Evolutionary conservation across 257 asterid genomes (phyloP).

Genomic region (Leptodermis oblonga): DNA sequence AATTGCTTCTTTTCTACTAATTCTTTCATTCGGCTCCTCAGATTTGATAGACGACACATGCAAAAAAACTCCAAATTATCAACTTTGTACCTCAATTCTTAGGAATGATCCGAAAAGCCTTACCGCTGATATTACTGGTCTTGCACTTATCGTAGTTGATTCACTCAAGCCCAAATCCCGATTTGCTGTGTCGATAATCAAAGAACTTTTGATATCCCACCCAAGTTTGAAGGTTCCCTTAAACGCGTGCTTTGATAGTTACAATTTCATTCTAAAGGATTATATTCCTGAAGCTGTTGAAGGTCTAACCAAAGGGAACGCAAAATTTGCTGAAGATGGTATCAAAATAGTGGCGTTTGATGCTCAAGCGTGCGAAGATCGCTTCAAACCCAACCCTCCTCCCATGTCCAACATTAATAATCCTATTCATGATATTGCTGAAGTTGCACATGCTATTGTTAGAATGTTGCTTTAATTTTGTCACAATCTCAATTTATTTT

Average conservation of each 20-base stretch:
- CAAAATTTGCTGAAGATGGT: conserved; percentile 27
- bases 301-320: conserved; percentile 25
- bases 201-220: not conserved
- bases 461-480: not conserved
- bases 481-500: too few relatives aligned
- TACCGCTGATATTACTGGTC: not conserved
- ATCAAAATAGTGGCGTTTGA: conserved; percentile 12
- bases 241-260: too few relatives aligned
- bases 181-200: not conserved
- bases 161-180: conserved; percentile 4
- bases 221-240: conserved; percentile 7
- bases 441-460: not conserved
- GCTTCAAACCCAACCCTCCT: conserved; percentile 8
- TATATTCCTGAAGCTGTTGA: conserved; percentile 21
- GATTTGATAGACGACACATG: too few relatives aligned
- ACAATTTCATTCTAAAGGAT: conserved; percentile 13
- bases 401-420: conserved; percentile 18
- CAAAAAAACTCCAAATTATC: too few relatives aligned
- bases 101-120: too few relatives aligned
- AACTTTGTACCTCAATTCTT: too few relatives aligned
- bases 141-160: conserved; percentile 16
- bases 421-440: not conserved
- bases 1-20: too few relatives aligned
- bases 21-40: not conserved
- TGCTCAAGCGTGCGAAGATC: conserved; percentile 20